A percentile compares a stretch with the other conserved stretches of the same genome.
Evolutionary conservation across 2,329 filamentous ascomycete genomes (phyloP).

Genomic region (Aaosphaeria pasadenensis): DNA sequence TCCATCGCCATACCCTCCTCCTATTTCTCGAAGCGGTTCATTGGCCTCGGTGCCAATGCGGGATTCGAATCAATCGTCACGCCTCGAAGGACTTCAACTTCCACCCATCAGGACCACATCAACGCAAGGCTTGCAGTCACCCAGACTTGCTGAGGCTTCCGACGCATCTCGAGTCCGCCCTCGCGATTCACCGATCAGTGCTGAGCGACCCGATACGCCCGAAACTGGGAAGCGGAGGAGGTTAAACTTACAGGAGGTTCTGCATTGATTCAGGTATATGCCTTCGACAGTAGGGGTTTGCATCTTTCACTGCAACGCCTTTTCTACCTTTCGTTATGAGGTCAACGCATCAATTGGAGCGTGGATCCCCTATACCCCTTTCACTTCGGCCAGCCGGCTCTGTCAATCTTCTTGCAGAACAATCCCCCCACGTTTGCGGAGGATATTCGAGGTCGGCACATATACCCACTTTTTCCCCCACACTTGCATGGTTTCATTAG

Average conservation of each 20-base stretch:
- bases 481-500: too few species aligned
- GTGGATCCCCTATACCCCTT: too few species aligned
- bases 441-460: too few species aligned
- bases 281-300: too few species aligned
- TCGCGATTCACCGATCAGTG: conserved; percentile 23
- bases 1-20: conserved; percentile 23
- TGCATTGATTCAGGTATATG: conserved; percentile 3
- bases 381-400: too few species aligned
- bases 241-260: conserved; percentile 35
- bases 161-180: conserved; percentile 19
- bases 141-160: conserved; percentile 22
- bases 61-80: conserved; percentile 15
- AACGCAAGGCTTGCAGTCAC: conserved; percentile 27
- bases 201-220: conserved; percentile 28
- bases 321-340: too few species aligned
- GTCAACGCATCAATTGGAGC: too few species aligned
- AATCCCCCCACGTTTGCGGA: too few species aligned
- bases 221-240: conserved; percentile 32
- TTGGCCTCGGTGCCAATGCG: conserved; percentile 11
- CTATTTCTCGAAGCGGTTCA: conserved; percentile 21
- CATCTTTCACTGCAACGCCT: too few species aligned
- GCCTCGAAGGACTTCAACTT: conserved; percentile 32
- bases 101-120: conserved; percentile 34
- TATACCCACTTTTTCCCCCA: too few species aligned
- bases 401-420: too few species aligned